Evolutionary conservation across 345 rosid species (phyloP).

Genomic region (Microthlaspi erraticum): DNA sequence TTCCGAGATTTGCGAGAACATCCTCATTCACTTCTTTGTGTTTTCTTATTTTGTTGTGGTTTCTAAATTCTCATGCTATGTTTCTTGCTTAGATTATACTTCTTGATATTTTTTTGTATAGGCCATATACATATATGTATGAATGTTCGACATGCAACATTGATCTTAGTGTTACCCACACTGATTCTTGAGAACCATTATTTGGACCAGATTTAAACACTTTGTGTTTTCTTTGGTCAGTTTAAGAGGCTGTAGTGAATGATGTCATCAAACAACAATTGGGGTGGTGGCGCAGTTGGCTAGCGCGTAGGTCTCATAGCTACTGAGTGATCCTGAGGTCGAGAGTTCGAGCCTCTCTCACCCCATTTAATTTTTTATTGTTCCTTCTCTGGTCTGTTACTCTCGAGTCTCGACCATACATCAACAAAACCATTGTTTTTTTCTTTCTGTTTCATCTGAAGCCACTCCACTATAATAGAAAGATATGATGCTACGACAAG

Average conservation of each 20-base stretch:
- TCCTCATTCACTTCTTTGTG: slow-evolving; percentile 32
- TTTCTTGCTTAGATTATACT: slow-evolving; percentile 37
- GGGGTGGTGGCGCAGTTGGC: slow-evolving; percentile 99
- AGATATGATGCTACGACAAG: too few species aligned
- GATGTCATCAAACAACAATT: accelerated
- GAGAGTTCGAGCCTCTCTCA: slow-evolving; percentile 98
- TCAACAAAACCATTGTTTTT: too few species aligned
- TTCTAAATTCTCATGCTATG: slow-evolving; percentile 27
- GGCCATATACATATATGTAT: slow-evolving; percentile 32
- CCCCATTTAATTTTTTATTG: slow-evolving; percentile 49
- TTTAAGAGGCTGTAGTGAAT: too few species aligned
- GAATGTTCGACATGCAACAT: slow-evolving; percentile 26
- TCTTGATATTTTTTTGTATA: slow-evolving; percentile 43
- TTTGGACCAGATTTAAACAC: not conserved
- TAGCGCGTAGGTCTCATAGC: slow-evolving; percentile 99
- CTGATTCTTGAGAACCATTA: slow-evolving; percentile 24
- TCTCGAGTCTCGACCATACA: not conserved
- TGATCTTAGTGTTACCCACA: not conserved
- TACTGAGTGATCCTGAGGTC: slow-evolving; percentile 90
- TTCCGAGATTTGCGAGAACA: slow-evolving; percentile 25
- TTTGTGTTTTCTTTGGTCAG: slow-evolving; percentile 1
- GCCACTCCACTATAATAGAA: too few species aligned
- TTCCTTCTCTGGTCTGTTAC: not conserved
- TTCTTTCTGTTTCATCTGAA: too few species aligned
- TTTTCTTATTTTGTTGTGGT: slow-evolving; percentile 25